Conservation (phyloP, 768 basidiomycete genomes). For the Suillus fuscotomentosus region DNA sequence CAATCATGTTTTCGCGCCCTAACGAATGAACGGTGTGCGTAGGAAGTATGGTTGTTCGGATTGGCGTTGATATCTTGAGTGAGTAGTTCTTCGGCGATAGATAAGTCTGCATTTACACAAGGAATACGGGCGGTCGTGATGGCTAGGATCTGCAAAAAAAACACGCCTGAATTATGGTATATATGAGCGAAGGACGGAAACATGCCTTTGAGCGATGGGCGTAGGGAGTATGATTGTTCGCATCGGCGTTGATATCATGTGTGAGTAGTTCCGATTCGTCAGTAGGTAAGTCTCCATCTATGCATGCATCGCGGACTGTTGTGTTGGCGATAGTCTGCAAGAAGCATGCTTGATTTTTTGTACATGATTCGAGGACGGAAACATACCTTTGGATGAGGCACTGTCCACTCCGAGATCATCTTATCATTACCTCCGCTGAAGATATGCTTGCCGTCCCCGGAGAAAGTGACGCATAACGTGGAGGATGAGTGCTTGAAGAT, state of each 20-base stretch:
- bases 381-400: background rate
- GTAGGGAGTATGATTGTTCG: background rate
- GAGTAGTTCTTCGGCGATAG: too few species aligned
- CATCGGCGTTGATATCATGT: background rate
- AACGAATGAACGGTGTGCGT: background rate
- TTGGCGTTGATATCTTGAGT: too few species aligned
- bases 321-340: background rate
- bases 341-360: background rate
- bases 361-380: background rate
- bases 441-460: background rate
- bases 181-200: too few species aligned
- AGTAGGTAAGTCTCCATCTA: background rate
- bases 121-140: too few species aligned
- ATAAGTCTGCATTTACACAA: too few species aligned
- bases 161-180: too few species aligned
- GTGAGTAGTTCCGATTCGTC: background rate
- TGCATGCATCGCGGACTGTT: background rate
- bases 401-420: background rate
- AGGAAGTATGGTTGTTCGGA: too few species aligned
- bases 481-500: background rate
- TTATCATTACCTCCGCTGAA: background rate
- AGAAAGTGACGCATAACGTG: background rate
- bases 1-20: background rate
- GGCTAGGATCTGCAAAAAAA: too few species aligned
- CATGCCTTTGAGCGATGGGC: background rate